Evolutionary conservation across 345 rosid species (phyloP).

Genomic region (Eucalyptus urophylla): DNA sequence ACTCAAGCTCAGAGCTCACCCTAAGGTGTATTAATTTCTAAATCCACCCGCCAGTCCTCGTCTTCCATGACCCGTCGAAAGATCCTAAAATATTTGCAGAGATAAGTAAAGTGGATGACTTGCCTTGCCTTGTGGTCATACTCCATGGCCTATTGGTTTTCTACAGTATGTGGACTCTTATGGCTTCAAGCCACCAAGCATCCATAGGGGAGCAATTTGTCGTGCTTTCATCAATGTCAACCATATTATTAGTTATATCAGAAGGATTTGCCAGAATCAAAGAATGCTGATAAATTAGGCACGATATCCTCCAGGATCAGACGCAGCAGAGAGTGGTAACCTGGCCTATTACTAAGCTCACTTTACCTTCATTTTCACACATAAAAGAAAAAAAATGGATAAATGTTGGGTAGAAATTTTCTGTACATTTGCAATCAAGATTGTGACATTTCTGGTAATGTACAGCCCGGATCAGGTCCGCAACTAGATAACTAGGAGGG

Average conservation of each 20-base stretch:
- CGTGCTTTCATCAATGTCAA: constrained; percentile 7
- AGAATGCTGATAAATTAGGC: constrained; percentile 16
- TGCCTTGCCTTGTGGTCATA: constrained; percentile 45
- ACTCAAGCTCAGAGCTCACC: not conserved
- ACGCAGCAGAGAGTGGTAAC: constrained; percentile 67
- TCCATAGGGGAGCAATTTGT: constrained; percentile 24
- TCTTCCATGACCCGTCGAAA: constrained; percentile 15
- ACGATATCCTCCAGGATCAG: constrained; percentile 42
- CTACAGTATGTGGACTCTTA: constrained; percentile 53
- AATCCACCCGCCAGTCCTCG: constrained; percentile 16
- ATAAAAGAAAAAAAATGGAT: not conserved
- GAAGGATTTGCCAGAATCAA: constrained; percentile 11
- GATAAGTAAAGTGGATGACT: constrained; percentile 2
- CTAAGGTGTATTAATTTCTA: constrained; percentile 24
- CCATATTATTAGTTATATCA: not conserved
- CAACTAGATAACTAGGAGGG: constrained; percentile 62
- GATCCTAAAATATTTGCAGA: not conserved
- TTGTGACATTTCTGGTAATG: constrained; percentile 87
- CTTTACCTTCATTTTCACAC: not conserved
- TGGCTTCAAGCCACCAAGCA: constrained; percentile 93
- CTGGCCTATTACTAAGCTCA: constrained; percentile 19
- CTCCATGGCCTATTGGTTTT: constrained; percentile 14
- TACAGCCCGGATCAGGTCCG: constrained; percentile 56
- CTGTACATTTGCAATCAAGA: constrained; percentile 80
- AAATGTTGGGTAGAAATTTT: not conserved